Evolutionary conservation across 2,329 filamentous ascomycete genomes (phyloP), one percentile per base, ranked within the genome.

Genomic region (Fonsecaea multimorphosa): DNA sequence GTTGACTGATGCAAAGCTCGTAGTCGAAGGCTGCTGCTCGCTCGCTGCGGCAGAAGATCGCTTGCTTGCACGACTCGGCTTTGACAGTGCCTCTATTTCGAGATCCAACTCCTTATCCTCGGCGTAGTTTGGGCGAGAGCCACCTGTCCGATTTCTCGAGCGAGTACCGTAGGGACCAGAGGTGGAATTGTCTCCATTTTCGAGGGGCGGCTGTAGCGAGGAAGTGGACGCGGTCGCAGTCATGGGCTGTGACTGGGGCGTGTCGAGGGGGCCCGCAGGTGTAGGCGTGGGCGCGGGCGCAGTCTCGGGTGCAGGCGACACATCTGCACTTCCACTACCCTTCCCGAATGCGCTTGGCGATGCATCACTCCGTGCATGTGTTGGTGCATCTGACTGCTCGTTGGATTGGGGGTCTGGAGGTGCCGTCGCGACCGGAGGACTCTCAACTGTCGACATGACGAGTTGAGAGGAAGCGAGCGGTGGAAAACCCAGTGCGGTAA

Each of bases 31-130:
- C 38, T 61, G 65, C 8, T 69, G 61, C 57, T 27, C 56, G n/a
- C 54, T 54, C 6, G 67, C 57, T 22, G 67, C 63, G 3, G 65
- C 64, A 29, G 44, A 49, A n/a, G 67, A 61, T 57, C 67, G 64
- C 56, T 69, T 61, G 67, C 63, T 68, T 66, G 71, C 34, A 73
- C 69, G 55, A 75, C 68, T 79, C 78, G 55, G 75, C 62, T 64
- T 68, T 63, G 49, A 64, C 69, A 22, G 65, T 22, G 74, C 86
- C 74, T 97, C 94, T 77, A 93, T 92, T 76, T 98, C 95, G 78
- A 91, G 88, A 74, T 98, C 94, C 72, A 93, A 84, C 78, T 97
- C 94, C 79, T 87, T 91, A 79, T 94, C 91, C 80, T 99, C 95
- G 58, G 95, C 94, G 79, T 99, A 99, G 79, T 99, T 99, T 71